These are phyloP conservation scores for Trichoderma sp. DNA, from an alignment of 2,329 filamentous ascomycete genomes.

Conservation along the genomic window DNA sequence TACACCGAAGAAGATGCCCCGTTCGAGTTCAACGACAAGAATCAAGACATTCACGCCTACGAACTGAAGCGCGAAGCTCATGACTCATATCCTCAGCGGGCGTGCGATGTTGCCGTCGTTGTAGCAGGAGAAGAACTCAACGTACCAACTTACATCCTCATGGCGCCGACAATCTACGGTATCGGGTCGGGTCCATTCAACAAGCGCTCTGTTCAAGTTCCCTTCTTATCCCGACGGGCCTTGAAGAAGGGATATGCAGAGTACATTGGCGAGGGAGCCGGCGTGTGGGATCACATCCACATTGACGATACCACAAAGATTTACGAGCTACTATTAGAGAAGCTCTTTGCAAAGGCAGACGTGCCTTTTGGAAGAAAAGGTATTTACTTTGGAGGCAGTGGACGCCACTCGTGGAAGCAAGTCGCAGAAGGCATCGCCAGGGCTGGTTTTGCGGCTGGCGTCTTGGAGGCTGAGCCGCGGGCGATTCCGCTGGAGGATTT, in stretches of 20 bases:
- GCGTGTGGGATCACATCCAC: conserved; percentile 47
- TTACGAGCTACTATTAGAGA: conserved; percentile 41
- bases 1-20: conserved; percentile 31
- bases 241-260: conserved; percentile 28
- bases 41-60: conserved; percentile 45
- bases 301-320: conserved; percentile 45
- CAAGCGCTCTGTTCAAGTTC: conserved; percentile 41
- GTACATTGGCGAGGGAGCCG: conserved; percentile 40
- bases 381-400: conserved; percentile 46
- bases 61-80: conserved; percentile 39
- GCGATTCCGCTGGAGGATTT: conserved; percentile 34
- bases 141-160: conserved; percentile 49
- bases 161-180: conserved; percentile 51
- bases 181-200: conserved; percentile 46
- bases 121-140: conserved; percentile 40
- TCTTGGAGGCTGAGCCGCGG: conserved; percentile 33
- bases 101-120: conserved; percentile 46
- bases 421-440: conserved; percentile 40
- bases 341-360: conserved; percentile 34
- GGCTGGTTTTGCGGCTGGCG: conserved; percentile 34
- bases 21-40: conserved; percentile 43
- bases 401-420: conserved; percentile 42
- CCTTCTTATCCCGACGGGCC: conserved; percentile 34
- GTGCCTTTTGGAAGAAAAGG: conserved; percentile 41
- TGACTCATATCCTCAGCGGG: conserved; percentile 45